These are phyloP conservation scores for Pistacia vera DNA, from an alignment of 345 rosid species.

Conservation along the genomic window DNA sequence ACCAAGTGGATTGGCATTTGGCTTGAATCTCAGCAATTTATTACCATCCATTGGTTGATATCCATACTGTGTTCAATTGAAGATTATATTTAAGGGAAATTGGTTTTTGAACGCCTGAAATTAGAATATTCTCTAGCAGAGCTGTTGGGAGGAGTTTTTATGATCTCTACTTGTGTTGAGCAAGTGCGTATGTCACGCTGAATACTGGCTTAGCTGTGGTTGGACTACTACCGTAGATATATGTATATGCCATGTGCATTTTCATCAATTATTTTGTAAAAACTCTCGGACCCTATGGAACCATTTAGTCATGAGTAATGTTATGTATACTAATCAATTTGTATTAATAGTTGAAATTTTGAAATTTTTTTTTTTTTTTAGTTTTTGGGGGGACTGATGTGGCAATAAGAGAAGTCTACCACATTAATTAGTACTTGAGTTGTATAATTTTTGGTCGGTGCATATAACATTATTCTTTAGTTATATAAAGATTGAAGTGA, in stretches of 20 bases:
- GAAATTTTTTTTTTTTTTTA: no score
- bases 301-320: background rate
- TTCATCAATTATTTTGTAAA: background rate
- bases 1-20: background rate
- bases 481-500: background rate
- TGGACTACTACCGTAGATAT: background rate
- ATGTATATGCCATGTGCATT: background rate
- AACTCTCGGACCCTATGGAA: background rate
- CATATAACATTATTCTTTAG: no score
- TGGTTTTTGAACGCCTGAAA: background rate
- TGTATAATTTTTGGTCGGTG: no score
- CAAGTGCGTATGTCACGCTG: background rate
- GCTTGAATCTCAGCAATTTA: background rate
- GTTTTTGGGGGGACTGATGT: no score
- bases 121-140: background rate
- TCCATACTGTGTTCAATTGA: background rate
- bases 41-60: background rate
- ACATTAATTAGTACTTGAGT: no score
- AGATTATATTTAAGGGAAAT: background rate
- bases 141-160: constrained; percentile 4
- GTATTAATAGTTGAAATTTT: no score
- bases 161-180: background rate
- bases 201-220: background rate
- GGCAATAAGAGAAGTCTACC: no score
- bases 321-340: no score